phyloP scores from a whole-genome alignment of 495 filamentous ascomycete genomes.

The Penicillium parvum region DNA sequence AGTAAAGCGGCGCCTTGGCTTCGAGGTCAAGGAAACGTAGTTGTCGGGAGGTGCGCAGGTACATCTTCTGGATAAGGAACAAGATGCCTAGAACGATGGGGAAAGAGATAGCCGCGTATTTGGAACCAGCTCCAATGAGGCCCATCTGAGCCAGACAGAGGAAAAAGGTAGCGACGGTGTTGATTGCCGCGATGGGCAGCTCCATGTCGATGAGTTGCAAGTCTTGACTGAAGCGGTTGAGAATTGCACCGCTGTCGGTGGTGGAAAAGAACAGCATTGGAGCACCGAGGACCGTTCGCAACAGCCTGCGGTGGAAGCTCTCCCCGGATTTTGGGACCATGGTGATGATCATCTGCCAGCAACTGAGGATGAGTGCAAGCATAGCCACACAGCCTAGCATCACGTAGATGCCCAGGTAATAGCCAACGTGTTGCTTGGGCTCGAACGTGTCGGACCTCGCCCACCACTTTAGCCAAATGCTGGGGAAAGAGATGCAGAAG shows the following conservation, averaged over 20 bases:
- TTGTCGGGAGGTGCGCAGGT: slow-evolving; percentile 61
- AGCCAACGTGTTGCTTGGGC: slow-evolving; percentile 40
- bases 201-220: slow-evolving; percentile 57
- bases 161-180: slow-evolving; percentile 43
- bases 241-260: slow-evolving; percentile 42
- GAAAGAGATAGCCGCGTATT: slow-evolving; percentile 48
- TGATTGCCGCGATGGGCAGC: slow-evolving; percentile 45
- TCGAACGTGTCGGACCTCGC: slow-evolving; percentile 38
- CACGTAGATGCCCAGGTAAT: slow-evolving; percentile 54
- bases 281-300: slow-evolving; percentile 47
- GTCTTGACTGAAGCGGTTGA: slow-evolving; percentile 59
- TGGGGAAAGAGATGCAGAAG: slow-evolving; percentile 46
- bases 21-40: slow-evolving; percentile 61
- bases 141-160: slow-evolving; percentile 47
- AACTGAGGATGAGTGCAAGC: slow-evolving; percentile 39
- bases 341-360: slow-evolving; percentile 50
- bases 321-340: slow-evolving; percentile 52
- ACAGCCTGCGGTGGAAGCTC: slow-evolving; percentile 44
- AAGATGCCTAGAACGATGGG: slow-evolving; percentile 44
- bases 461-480: slow-evolving; percentile 56
- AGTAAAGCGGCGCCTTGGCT: slow-evolving; percentile 55
- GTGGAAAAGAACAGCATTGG: slow-evolving; percentile 46
- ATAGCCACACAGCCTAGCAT: slow-evolving; percentile 46
- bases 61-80: slow-evolving; percentile 55
- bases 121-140: slow-evolving; percentile 46